Conservation (phyloP, 2,329 filamentous ascomycete species). For the Rutstroemia sp. region DNA sequence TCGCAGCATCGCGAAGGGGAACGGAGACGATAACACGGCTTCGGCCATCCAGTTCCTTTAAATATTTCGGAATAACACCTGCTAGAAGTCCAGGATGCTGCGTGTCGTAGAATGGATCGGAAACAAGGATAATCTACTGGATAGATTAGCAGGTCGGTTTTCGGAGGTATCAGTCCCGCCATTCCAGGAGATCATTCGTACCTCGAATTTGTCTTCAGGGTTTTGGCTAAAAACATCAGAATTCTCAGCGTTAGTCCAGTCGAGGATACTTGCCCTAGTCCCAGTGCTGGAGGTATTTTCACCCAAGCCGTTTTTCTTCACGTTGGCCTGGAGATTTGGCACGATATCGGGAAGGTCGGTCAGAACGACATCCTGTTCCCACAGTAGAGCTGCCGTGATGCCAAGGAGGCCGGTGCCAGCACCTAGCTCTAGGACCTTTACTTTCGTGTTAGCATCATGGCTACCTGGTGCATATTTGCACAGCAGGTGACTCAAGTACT, state of each 20-base stretch:
- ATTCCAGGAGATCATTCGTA: slow-evolving; percentile 1
- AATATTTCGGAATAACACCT: slow-evolving; percentile 59
- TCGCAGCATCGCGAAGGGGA: slow-evolving; percentile 66
- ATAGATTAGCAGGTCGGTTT: background rate
- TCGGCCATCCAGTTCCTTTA: slow-evolving; percentile 40
- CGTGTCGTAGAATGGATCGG: slow-evolving; percentile 82
- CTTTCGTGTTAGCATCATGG: background rate
- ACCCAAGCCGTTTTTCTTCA: slow-evolving; percentile 53
- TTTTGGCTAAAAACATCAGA: slow-evolving; percentile 31
- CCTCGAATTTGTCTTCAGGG: slow-evolving; percentile 36
- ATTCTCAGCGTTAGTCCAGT: slow-evolving; percentile 38
- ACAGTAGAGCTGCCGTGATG: slow-evolving; percentile 70
- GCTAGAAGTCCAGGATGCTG: slow-evolving; percentile 71
- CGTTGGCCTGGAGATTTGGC: slow-evolving; percentile 70
- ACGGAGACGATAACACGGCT: slow-evolving; percentile 73
- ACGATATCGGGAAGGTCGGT: slow-evolving; percentile 84
- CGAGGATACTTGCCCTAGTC: slow-evolving; percentile 58
- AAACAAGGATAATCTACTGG: slow-evolving; percentile 65
- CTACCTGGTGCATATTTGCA: slow-evolving; percentile 14
- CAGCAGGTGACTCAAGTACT: slow-evolving; percentile 30
- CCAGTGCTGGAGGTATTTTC: slow-evolving; percentile 34
- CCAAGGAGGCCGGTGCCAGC: slow-evolving; percentile 90
- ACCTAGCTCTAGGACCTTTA: slow-evolving; percentile 65
- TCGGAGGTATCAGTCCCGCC: background rate
- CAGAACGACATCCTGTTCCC: slow-evolving; percentile 58